Evolutionary conservation across 768 basidiomycete species (phyloP), one percentile per base, ranked within the genome.

Genomic region (Amanita subjunquillea): DNA sequence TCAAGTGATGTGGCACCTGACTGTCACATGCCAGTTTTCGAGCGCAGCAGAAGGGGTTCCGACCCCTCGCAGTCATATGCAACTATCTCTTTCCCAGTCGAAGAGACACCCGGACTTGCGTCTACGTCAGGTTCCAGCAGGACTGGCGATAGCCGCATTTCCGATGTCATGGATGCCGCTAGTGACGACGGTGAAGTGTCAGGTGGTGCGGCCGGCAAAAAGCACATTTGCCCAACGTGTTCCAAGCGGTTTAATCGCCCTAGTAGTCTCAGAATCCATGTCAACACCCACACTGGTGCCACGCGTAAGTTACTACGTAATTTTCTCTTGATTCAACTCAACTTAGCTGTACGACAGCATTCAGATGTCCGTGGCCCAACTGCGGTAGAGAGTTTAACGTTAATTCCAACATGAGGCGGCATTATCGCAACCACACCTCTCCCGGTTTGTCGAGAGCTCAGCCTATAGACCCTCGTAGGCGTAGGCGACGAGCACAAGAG

Each of bases 391-490:
- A 83, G 54, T 90, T 90, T 67, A 89, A 87, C 57, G 88, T 88
- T 44, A 87, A 87, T 62, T 87, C 85, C 0, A 91, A 90, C 63
- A 90, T 89, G 87, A 76, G 87, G 29, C 72, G 87, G 4, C 87
- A 90, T 59, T 83, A 80, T 62, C 73, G 85, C 42, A 88, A 85
- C 63, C 86, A 89, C 48, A 67, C 67, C 1, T 53, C 67, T 3
- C 66, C 70, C 22, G 66, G 69, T 2, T 58, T 62, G 25, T 62
- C 69, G 1, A 62, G 68, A 27, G 54, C 60, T 4, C 62, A 64
- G 32, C 56, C 56, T 7, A 61, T 61, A 7, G 65, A 65, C 4
- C 64, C 64, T 4, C 59, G 66, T 47, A 61, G 65, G 17, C 60
- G 65, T 39, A 60, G 62, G 20, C 52, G 55, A 25, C 41, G 58